Evolutionary conservation across 1,284 basidiomycete genomes (phyloP), one percentile per base, ranked within the genome.

Genomic region (Vanrija pseudolonga): DNA sequence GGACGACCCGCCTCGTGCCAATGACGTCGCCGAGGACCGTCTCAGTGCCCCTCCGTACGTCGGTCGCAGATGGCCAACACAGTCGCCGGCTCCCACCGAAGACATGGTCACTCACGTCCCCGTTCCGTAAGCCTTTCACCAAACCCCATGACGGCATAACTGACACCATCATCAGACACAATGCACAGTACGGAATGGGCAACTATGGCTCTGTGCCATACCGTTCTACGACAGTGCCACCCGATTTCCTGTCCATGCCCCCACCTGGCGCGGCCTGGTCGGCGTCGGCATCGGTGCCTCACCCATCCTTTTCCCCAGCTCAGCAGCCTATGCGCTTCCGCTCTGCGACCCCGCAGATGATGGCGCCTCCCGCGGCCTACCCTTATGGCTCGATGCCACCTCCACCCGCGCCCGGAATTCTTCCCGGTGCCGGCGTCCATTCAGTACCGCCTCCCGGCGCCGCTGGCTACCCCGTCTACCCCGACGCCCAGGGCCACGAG

Each of bases 221-320:
- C 47, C 60, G 60, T 22, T 61, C 60, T 3, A 61, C 60, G 9
- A 61, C 60, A 14, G 60, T 61, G 11, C 60, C 60, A 11, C 60
- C 60, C 17, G 60, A 61, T 50, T 61, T 56, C 56, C 51, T 61
- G 11, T 57, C 60, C 23, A 61, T 58, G 56, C 60, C 60, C 9
- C 60, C 59, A 5, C 59, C 59, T 2, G 51, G 47, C 36, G 22
- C 43, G 2, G 47, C 55, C 19, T 60, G 51, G 58, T 37, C 50
- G 36, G 37, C 32, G 12, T 32, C 32, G 32, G 32, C 18, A 51
- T 47, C 19, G 40, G 51, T 3, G 41, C 47, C n/a, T 8, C 49
- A 49, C 38, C 55, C 52, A 3, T 56, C 54, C 7, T 60, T 60
- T 44, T 56, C 58, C 11, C 58, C 58, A 0, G 55, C 55, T 1